A percentile compares a stretch with the other conserved stretches of the same genome.
These are phyloP conservation scores for Ophiostoma ulmi DNA, from an alignment of 2,329 filamentous ascomycete species.

Conservation along the genomic window DNA sequence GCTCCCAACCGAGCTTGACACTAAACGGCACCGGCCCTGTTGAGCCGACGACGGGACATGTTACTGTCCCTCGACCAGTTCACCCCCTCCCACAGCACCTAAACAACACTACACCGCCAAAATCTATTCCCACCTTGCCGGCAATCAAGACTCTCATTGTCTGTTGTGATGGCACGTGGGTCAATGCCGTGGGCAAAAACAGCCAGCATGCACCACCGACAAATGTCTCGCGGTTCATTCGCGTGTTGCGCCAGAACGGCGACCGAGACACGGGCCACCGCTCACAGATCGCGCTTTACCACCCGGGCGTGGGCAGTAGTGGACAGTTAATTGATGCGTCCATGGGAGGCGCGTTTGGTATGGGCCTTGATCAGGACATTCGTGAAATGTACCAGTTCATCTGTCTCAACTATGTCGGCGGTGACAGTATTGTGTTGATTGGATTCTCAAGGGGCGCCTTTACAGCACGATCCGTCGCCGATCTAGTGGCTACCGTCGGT, in stretches of 20 bases:
- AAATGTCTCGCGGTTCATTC: constrained; percentile 26
- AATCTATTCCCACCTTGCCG: too few relatives aligned
- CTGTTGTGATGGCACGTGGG: constrained; percentile 36
- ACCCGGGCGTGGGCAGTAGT: constrained; percentile 34
- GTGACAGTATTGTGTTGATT: constrained; percentile 36
- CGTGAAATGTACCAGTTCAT: constrained; percentile 38
- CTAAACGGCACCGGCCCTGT: not conserved
- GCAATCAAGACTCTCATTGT: constrained; percentile 32
- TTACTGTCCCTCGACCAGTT: not conserved
- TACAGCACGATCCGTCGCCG: constrained; percentile 39
- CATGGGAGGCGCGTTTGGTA: constrained; percentile 34
- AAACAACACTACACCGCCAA: not conserved
- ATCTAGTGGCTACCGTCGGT: constrained; percentile 38
- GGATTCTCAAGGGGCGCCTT: constrained; percentile 41
- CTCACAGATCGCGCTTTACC: constrained; percentile 34
- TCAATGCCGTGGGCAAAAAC: constrained; percentile 33
- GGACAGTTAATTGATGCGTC: constrained; percentile 31
- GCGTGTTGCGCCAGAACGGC: constrained; percentile 28
- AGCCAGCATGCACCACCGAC: constrained; percentile 19
- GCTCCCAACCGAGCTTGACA: not conserved
- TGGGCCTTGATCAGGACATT: constrained; percentile 35
- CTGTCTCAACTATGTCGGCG: constrained; percentile 37
- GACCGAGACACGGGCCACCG: constrained; percentile 17
- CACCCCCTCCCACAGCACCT: not conserved
- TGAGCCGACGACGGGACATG: not conserved